phyloP scores from a whole-genome alignment of 805 yeast species.

The Ogataea kodamae region DNA sequence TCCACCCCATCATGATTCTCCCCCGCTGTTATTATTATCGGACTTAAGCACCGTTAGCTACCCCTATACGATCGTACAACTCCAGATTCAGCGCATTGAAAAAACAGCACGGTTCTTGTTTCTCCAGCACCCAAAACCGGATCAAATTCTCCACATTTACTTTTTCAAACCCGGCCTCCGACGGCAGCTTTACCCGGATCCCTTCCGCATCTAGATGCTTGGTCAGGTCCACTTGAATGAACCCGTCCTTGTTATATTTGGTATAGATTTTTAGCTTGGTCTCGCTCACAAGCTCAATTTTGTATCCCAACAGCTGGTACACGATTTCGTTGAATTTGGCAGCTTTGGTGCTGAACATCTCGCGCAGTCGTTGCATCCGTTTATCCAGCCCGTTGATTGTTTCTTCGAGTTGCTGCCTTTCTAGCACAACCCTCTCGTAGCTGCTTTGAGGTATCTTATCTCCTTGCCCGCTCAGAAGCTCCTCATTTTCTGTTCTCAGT shows the following conservation, averaged over 20 bases:
- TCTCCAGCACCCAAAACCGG: conserved; percentile 62
- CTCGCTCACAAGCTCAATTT: conserved; percentile 61
- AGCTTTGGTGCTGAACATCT: conserved; percentile 63
- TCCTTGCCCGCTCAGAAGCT: conserved; percentile 35
- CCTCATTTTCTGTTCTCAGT: conserved; percentile 56
- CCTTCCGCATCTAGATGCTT: conserved; percentile 12
- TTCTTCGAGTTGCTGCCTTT: conserved; percentile 44
- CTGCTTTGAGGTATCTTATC: conserved; percentile 53
- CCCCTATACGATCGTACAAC: conserved; percentile 44
- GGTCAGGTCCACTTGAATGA: conserved; percentile 22
- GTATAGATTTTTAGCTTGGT: conserved; percentile 48
- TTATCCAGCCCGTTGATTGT: conserved; percentile 50
- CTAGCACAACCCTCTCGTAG: conserved; percentile 58
- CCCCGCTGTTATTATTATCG: conserved; percentile 8
- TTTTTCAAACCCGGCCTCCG: conserved; percentile 51
- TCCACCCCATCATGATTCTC: conserved; percentile 3
- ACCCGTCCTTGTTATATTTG: conserved; percentile 21
- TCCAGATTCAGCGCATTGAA: conserved; percentile 70
- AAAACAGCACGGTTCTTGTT: conserved; percentile 72
- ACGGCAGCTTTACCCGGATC: conserved; percentile 12
- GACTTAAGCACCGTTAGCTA: conserved; percentile 1
- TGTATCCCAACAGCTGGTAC: conserved; percentile 66
- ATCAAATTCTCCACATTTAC: conserved; percentile 54
- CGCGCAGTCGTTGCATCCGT: conserved; percentile 48
- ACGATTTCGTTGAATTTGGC: conserved; percentile 66